Base-by-base conservation (phyloP, 1,284 basidiomycete species). In the Mycena citricolor region DNA sequence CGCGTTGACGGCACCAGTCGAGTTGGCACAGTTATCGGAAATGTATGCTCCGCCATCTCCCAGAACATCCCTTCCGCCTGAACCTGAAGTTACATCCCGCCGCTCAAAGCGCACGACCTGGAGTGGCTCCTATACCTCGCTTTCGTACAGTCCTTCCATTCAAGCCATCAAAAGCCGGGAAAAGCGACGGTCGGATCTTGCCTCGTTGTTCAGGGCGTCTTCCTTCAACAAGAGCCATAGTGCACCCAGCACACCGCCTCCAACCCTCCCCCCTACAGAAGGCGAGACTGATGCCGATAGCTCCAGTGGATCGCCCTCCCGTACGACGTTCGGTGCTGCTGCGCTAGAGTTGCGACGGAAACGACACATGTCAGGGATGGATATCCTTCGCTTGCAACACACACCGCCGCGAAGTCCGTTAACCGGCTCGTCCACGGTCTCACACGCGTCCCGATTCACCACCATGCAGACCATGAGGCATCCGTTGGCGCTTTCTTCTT, bases 31-130 rank as follows among this genome's bases (percentile, higher is more conserved):
- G 56, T 69, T 90, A 8, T 71, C 83, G 4, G 86, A 88, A 62
- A 90, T 90, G 87, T 90, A 90, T 60, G 85, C 85, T 0, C 88
- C 88, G 3, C 74, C 86, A 0, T 85, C 81, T 81, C 83, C 11
- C 61, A 72, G 37, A 43, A 61, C 20, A 58, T 33, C 46, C 33
- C 37, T 51, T 46, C 47, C 51, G 31, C 22, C 36, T 8, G 41
- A 47, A 42, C 21, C 45, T 11, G 37, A 41, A 5, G n/a, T 32
- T 26, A 32, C 52, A 11, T 30, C 37, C 7, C 31, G 16, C 30
- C 13, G 25, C 19, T 68, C 56, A 16, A 88, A 88, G 55, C 74
- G 85, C 13, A 73, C 78, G 13, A 87, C 85, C 0, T 90, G 86
- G 86, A 86, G 77, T 49, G 83, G 85, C 21, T 73, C 79, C 2